These are phyloP conservation scores for Gonium pectorale DNA, from an alignment of 139 green algal genomes.

Conservation along the genomic window DNA sequence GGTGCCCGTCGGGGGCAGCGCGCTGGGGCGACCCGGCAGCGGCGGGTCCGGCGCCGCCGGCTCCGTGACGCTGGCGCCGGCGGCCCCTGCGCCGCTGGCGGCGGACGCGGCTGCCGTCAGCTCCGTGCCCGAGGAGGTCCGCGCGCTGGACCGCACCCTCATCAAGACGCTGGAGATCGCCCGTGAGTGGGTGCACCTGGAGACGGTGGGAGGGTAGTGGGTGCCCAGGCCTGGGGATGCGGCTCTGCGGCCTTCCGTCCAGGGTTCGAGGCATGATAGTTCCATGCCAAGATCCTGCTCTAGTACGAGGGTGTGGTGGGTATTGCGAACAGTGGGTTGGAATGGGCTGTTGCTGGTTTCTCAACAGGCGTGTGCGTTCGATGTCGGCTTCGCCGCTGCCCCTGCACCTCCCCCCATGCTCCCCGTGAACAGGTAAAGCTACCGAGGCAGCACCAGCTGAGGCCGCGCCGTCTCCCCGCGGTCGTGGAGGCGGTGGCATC, in stretches of 20 bases:
- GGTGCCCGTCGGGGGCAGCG: too few species aligned
- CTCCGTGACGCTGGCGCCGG: background rate
- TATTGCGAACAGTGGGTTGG: background rate
- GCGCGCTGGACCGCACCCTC: slow-evolving; percentile 29
- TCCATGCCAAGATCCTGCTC: background rate
- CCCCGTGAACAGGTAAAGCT: background rate
- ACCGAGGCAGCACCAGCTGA: background rate
- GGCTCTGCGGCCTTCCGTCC: too few species aligned
- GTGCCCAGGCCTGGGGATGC: too few species aligned
- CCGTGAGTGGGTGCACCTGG: slow-evolving; percentile 26
- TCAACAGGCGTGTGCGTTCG: too few species aligned
- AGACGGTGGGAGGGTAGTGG: too few species aligned
- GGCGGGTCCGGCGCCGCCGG: too few species aligned
- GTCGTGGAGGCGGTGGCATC: background rate
- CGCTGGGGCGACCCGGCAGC: too few species aligned
- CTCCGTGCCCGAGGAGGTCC: background rate
- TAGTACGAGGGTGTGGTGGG: background rate
- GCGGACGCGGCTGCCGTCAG: background rate
- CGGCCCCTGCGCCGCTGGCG: background rate
- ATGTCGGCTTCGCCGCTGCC: too few species aligned
- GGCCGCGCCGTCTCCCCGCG: background rate
- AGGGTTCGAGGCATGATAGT: background rate
- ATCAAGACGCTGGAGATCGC: slow-evolving; percentile 29
- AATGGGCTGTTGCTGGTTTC: background rate
- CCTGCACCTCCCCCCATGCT: background rate